Evolutionary conservation across 2,329 filamentous ascomycete species (phyloP).

Genomic region (Trichoderma sp.): DNA sequence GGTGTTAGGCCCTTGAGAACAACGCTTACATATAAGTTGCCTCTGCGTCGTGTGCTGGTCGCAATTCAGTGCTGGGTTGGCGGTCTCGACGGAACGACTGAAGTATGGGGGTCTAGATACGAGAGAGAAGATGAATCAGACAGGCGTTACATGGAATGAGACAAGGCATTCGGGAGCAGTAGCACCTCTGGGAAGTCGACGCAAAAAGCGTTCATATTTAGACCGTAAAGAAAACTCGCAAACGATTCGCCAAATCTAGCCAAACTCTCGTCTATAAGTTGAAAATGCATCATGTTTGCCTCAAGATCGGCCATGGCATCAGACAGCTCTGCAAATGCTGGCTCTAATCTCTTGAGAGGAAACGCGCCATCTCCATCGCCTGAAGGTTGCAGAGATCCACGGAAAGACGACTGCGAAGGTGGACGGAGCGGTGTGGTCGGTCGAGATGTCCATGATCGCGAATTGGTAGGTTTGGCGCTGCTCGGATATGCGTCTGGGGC

Average conservation of each 20-base stretch:
- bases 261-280: constrained; percentile 88
- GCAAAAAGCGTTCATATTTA: constrained; percentile 99
- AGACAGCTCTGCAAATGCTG: constrained; percentile 87
- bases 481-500: not conserved
- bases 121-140: not conserved
- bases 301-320: constrained; percentile 95
- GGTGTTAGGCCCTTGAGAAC: not conserved
- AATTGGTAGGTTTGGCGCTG: not conserved
- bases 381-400: constrained; percentile 61
- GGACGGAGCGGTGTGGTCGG: constrained; percentile 92
- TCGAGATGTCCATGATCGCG: constrained; percentile 61
- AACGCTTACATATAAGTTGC: constrained; percentile 77
- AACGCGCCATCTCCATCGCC: constrained; percentile 55
- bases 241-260: constrained; percentile 95
- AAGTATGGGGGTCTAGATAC: constrained; percentile 68
- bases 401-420: constrained; percentile 84
- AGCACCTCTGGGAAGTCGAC: constrained; percentile 91
- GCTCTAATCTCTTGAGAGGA: constrained; percentile 81
- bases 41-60: constrained; percentile 57
- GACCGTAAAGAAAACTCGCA: constrained; percentile 88
- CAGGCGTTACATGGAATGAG: not conserved
- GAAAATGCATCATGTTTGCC: constrained; percentile 95
- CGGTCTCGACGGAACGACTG: constrained; percentile 77
- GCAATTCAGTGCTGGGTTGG: constrained; percentile 36
- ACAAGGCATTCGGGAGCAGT: not conserved